phyloP scores from a whole-genome alignment of 352 stramenopile genomes.

The Phytophthora kernoviae region DNA sequence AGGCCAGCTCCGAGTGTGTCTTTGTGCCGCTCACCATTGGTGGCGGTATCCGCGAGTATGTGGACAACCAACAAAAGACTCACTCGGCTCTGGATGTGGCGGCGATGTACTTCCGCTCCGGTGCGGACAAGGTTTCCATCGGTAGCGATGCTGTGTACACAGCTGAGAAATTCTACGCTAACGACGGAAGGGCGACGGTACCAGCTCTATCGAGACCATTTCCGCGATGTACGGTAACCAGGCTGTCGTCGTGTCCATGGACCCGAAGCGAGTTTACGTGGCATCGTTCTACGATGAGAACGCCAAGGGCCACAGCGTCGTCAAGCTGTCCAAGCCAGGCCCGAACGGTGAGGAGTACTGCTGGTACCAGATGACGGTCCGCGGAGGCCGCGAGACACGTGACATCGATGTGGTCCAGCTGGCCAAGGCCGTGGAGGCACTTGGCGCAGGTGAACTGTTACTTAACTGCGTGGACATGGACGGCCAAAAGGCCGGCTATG shows the following conservation, averaged over 20 bases:
- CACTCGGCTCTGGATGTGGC: slow-evolving; percentile 96
- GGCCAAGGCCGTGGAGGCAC: slow-evolving; percentile 87
- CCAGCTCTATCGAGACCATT: slow-evolving; percentile 97
- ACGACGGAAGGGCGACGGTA: slow-evolving; percentile 69
- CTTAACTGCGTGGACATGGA: slow-evolving; percentile 99
- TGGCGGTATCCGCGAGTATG: slow-evolving; percentile 97
- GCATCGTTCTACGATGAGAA: slow-evolving; percentile 73
- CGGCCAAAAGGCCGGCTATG: slow-evolving; percentile 94
- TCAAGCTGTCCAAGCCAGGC: slow-evolving; percentile 83
- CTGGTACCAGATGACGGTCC: slow-evolving; percentile 99
- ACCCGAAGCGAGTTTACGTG: slow-evolving; percentile 93
- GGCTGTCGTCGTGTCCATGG: slow-evolving; percentile 97
- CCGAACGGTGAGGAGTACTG: slow-evolving; percentile 94
- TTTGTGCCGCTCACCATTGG: slow-evolving; percentile 99
- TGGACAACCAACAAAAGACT: slow-evolving; percentile 84
- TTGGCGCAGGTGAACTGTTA: slow-evolving; percentile 98
- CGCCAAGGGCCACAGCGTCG: slow-evolving; percentile 55
- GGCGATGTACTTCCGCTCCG: slow-evolving; percentile 96
- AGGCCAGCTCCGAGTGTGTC: slow-evolving; percentile 94
- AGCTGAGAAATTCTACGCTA: slow-evolving; percentile 89
- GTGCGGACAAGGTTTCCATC: slow-evolving; percentile 98
- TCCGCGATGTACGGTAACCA: slow-evolving; percentile 96
- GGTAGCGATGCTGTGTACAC: slow-evolving; percentile 97
- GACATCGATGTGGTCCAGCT: slow-evolving; percentile 89
- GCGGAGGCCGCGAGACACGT: slow-evolving; percentile 93